phyloP scores from a whole-genome alignment of 768 basidiomycete species.

The Termitomyces sp. region DNA sequence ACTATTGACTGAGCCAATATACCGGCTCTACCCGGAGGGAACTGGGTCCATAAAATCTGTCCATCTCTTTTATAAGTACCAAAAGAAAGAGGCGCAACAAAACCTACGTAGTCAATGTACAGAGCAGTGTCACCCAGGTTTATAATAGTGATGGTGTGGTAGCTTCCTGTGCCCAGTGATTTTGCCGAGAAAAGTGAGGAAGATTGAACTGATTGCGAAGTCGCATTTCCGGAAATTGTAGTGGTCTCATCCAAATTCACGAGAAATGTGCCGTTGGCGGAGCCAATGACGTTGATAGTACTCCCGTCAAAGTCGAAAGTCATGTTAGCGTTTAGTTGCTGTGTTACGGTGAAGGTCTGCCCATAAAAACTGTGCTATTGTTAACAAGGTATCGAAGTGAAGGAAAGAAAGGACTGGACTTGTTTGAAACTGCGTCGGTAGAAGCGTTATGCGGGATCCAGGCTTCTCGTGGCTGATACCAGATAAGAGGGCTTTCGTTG shows the following conservation, averaged over 20 bases:
- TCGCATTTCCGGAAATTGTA: not conserved
- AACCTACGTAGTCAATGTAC: slow-evolving; percentile 9
- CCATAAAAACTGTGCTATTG: not conserved
- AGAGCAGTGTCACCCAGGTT: not conserved
- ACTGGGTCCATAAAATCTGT: slow-evolving; percentile 5
- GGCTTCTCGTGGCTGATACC: not conserved
- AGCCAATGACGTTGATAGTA: not conserved
- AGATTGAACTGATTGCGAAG: not conserved
- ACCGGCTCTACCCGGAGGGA: not conserved
- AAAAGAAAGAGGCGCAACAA: not conserved
- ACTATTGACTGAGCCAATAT: not conserved
- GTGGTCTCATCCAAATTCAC: not conserved
- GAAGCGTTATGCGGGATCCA: slow-evolving; percentile 2
- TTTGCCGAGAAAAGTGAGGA: not conserved
- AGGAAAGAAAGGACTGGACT: not conserved
- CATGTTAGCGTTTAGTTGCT: not conserved
- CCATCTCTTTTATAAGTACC: not conserved
- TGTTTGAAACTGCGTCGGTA: not conserved
- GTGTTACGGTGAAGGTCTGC: not conserved
- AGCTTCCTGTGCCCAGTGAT: not conserved
- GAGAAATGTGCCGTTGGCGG: not conserved
- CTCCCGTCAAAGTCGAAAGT: slow-evolving; percentile 1
- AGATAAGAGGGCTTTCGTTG: slow-evolving; percentile 5
- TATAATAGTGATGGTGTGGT: not conserved
- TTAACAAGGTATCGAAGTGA: not conserved